A percentile compares a stretch with the other conserved stretches of the same genome.
These are phyloP conservation scores for Fraxinus ornus DNA, from an alignment of 305 asterid genomes.

Conservation along the genomic window DNA sequence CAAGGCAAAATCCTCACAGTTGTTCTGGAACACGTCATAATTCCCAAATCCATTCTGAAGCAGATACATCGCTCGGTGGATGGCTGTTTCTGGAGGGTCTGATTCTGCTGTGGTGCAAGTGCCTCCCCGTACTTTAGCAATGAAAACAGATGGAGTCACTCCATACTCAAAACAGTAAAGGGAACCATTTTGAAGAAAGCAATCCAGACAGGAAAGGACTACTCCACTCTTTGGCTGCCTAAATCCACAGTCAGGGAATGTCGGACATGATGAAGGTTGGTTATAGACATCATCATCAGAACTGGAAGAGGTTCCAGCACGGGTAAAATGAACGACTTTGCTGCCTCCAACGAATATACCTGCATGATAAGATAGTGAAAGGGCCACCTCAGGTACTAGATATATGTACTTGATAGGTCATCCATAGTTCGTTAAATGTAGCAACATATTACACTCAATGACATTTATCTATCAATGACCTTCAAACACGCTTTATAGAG, in stretches of 20 bases:
- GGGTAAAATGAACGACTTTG: conserved; percentile 91
- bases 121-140: conserved; percentile 90
- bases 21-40: conserved; percentile 78
- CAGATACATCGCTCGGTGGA: conserved; percentile 84
- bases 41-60: conserved; percentile 82
- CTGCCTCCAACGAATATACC: conserved; percentile 87
- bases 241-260: conserved; percentile 85
- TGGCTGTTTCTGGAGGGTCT: conserved; percentile 49
- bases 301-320: conserved; percentile 38
- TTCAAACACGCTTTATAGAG: background rate
- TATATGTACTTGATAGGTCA: background rate
- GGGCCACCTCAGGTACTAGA: conserved; percentile 2
- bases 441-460: background rate
- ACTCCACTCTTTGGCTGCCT: conserved; percentile 75
- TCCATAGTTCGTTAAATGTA: background rate
- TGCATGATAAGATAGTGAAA: conserved; percentile 26
- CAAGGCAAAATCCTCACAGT: conserved; percentile 89
- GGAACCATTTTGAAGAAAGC: conserved; percentile 75
- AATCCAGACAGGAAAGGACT: conserved; percentile 75
- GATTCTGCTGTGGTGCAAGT: conserved; percentile 84
- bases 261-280: conserved; percentile 47
- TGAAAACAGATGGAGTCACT: conserved; percentile 64
- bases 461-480: background rate
- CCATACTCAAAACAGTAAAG: conserved; percentile 72
- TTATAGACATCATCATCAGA: conserved; percentile 34